Conservation (phyloP, 2,329 filamentous ascomycete genomes). For the Teratosphaeria nubilosa region DNA sequence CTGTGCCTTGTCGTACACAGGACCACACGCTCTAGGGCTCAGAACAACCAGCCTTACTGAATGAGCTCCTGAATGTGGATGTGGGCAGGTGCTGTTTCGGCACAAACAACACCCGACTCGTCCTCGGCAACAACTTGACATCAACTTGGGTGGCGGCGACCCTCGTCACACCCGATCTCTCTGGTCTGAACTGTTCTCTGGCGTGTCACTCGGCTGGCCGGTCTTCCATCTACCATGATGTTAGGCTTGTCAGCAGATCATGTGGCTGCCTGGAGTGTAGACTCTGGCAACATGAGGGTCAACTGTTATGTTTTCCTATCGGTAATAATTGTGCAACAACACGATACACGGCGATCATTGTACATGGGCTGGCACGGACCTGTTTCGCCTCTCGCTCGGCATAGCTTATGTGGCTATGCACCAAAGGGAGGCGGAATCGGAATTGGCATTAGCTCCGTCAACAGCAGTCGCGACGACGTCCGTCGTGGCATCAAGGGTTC, state of each 20-base stretch:
- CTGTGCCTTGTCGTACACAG: slow-evolving; percentile 29
- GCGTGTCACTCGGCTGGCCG: slow-evolving; percentile 11
- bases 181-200: slow-evolving; percentile 1
- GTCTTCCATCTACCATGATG: slow-evolving; percentile 1
- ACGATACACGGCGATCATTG: neutral
- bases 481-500: neutral
- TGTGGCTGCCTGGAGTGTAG: neutral
- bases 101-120: slow-evolving; percentile 27
- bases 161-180: neutral
- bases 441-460: slow-evolving; percentile 7
- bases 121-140: slow-evolving; percentile 1
- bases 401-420: neutral
- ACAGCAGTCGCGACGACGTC: neutral
- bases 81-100: slow-evolving; percentile 22
- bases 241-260: neutral
- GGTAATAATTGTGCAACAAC: slow-evolving; percentile 11
- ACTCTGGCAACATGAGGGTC: neutral
- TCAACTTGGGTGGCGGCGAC: slow-evolving; percentile 14
- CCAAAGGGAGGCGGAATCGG: slow-evolving; percentile 6
- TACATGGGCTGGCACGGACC: neutral
- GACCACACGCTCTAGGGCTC: slow-evolving; percentile 40
- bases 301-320: slow-evolving; percentile 16
- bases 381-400: neutral
- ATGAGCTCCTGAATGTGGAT: slow-evolving; percentile 37
- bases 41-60: slow-evolving; percentile 42